These are phyloP conservation scores for Brassica nigra DNA, from an alignment of 345 rosid genomes.

Conservation along the genomic window DNA sequence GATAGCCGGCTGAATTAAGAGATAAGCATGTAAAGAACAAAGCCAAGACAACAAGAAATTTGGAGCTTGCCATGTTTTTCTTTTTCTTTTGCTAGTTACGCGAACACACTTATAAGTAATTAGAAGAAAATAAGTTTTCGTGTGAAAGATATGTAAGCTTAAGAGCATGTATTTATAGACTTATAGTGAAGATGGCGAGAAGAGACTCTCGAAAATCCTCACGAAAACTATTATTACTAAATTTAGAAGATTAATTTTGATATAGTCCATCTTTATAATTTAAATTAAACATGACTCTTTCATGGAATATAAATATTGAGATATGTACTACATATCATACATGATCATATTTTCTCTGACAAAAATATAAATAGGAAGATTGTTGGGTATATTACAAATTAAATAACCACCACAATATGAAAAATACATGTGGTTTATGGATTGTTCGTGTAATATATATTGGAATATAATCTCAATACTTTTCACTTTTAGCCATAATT, in stretches of 20 bases:
- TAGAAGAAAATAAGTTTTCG: not conserved
- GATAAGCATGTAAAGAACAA: conserved; percentile 10
- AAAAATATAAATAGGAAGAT: too few species aligned
- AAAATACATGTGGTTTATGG: not conserved
- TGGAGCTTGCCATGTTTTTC: conserved; percentile 14
- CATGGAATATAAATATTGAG: too few species aligned
- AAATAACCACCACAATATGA: not conserved
- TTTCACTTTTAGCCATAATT: too few species aligned
- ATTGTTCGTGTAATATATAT: not conserved
- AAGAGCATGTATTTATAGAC: conserved; percentile 14
- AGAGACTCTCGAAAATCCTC: not conserved
- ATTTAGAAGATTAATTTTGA: not conserved
- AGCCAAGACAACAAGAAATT: conserved; percentile 15
- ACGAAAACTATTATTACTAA: not conserved
- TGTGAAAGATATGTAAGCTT: conserved; percentile 15
- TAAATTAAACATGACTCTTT: too few species aligned
- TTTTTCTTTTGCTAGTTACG: not conserved
- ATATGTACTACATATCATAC: too few species aligned
- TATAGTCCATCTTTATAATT: not conserved
- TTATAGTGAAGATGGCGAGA: conserved; percentile 9
- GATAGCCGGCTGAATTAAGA: not conserved
- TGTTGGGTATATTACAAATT: not conserved
- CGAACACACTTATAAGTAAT: not conserved
- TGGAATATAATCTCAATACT: not conserved
- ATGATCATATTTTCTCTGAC: too few species aligned